Evolutionary conservation across 129 eudicot species (phyloP).

Genomic region (Dittrichia graveolens): DNA sequence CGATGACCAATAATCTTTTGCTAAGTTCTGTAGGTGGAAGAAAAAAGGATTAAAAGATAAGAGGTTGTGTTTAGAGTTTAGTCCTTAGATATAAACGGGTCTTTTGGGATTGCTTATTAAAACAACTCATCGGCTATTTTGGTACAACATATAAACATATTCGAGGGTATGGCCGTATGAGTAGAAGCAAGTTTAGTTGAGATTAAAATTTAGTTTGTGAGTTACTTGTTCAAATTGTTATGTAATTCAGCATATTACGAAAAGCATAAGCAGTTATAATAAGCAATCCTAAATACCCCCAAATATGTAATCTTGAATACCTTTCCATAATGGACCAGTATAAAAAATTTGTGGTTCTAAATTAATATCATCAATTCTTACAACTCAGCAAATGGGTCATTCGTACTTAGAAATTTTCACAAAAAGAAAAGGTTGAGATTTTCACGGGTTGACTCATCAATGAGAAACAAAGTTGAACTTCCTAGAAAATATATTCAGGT

Average conservation of each 20-base stretch:
- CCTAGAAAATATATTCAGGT: background rate
- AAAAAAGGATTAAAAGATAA: background rate
- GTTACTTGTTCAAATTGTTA: too few relatives aligned
- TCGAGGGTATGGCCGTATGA: too few relatives aligned
- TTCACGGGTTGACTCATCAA: background rate
- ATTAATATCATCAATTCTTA: background rate
- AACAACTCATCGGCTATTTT: too few relatives aligned
- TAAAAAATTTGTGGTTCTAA: background rate
- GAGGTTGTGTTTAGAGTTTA: background rate
- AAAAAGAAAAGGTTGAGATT: background rate
- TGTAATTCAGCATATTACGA: too few relatives aligned
- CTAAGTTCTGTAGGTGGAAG: conserved; percentile 56
- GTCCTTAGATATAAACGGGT: background rate
- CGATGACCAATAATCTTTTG: conserved; percentile 86
- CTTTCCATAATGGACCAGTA: background rate
- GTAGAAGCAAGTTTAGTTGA: too few relatives aligned
- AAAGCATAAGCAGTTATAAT: too few relatives aligned
- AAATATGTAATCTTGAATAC: too few relatives aligned
- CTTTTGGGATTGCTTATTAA: too few relatives aligned
- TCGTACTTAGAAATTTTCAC: background rate
- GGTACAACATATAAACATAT: too few relatives aligned
- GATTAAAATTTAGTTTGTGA: too few relatives aligned
- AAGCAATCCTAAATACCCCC: too few relatives aligned
- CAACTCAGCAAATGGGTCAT: background rate
- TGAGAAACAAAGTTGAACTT: background rate